Conservation (phyloP, 1,139 yeast species). For the Hyphopichia buzzinii region DNA sequence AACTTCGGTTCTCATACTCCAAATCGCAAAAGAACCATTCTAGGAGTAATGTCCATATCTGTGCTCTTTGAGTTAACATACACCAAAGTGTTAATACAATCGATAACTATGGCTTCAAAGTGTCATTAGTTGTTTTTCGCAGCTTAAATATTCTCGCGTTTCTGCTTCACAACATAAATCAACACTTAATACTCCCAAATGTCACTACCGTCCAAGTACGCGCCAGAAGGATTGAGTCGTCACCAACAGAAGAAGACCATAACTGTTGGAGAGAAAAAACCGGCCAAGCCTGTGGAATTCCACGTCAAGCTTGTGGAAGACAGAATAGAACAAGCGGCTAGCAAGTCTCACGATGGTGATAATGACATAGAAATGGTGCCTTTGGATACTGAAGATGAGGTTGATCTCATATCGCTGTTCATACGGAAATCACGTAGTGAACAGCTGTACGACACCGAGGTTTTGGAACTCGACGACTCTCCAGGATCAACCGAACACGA, state of each 20-base stretch:
- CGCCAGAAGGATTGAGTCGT: conserved; percentile 37
- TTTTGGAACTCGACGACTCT: conserved; percentile 17
- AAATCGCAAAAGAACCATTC: too few species aligned
- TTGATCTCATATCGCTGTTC: conserved; percentile 43
- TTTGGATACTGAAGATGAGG: conserved; percentile 47
- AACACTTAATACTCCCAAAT: conserved; percentile 6
- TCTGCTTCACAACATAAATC: neutral
- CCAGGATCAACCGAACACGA: conserved; percentile 11
- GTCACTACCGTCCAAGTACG: conserved; percentile 46
- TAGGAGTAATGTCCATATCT: too few species aligned
- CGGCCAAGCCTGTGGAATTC: conserved; percentile 21
- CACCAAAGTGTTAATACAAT: too few species aligned
- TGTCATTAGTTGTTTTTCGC: neutral
- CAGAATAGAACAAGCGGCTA: conserved; percentile 29
- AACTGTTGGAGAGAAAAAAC: conserved; percentile 28
- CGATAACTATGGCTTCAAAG: too few species aligned
- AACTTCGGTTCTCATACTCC: too few species aligned
- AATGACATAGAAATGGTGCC: conserved; percentile 51
- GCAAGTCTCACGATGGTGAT: conserved; percentile 6
- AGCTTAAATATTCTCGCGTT: neutral
- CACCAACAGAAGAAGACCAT: conserved; percentile 28
- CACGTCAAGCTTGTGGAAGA: conserved; percentile 31
- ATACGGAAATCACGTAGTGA: conserved; percentile 24
- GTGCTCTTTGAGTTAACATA: too few species aligned
- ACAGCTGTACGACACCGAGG: conserved; percentile 12